Conservation (phyloP, 2,329 filamentous ascomycete genomes). For the Tothia fuscella region DNA sequence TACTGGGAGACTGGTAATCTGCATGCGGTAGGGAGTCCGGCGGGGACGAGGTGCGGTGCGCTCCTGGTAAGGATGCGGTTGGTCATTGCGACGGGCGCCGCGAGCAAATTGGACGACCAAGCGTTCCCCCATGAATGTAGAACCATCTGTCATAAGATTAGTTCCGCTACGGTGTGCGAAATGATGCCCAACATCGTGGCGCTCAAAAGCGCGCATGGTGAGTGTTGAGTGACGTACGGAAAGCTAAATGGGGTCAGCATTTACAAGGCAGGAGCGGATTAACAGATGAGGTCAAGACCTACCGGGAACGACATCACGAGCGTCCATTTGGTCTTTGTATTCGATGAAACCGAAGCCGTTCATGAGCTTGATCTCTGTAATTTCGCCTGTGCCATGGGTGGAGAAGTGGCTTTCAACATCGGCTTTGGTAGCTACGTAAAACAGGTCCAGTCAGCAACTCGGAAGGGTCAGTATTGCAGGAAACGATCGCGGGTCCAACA, state of each 20-base stretch:
- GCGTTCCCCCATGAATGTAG: slow-evolving; percentile 94
- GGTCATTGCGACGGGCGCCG: slow-evolving; percentile 61
- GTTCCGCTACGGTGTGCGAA: slow-evolving; percentile 4
- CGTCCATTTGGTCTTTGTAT: slow-evolving; percentile 97
- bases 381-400: slow-evolving; percentile 91
- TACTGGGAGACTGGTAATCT: slow-evolving; percentile 88
- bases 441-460: slow-evolving; percentile 9
- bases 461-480: slow-evolving; percentile 4
- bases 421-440: slow-evolving; percentile 76
- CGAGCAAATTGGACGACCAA: slow-evolving; percentile 97
- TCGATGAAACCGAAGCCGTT: slow-evolving; percentile 99
- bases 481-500: no score
- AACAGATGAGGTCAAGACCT: slow-evolving; percentile 27
- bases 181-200: no score
- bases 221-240: slow-evolving; percentile 34
- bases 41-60: slow-evolving; percentile 68
- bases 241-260: slow-evolving; percentile 29
- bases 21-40: slow-evolving; percentile 92
- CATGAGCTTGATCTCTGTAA: slow-evolving; percentile 99
- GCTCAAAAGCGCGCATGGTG: neutral
- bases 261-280: slow-evolving; percentile 11
- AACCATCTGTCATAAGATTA: slow-evolving; percentile 56
- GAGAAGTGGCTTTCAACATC: slow-evolving; percentile 94
- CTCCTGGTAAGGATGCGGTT: slow-evolving; percentile 50
- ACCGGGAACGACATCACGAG: slow-evolving; percentile 96